Base-by-base conservation (phyloP, 2,329 filamentous ascomycete genomes). In the Macroventuria anomochaeta region DNA sequence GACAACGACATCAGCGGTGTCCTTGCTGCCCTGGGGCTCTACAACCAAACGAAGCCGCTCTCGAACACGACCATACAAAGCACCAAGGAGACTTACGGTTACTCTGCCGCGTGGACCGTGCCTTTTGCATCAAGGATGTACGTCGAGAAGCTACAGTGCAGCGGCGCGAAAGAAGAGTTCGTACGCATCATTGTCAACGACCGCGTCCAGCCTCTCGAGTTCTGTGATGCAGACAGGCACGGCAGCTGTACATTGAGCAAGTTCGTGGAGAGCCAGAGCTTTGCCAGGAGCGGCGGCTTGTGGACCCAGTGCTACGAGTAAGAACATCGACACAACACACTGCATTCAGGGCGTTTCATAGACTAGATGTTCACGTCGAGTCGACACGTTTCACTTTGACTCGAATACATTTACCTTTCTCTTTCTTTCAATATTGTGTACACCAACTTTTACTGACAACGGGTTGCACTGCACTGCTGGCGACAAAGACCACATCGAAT, bases 161-260 rank as follows among this genome's bases (percentile, higher is more conserved):
- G 70, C 2, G 77, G 69, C 12, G 72, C 76, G n/a, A 59, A 75
- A 1, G 85, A 91, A 67, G 89, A 95, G 72, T 79, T 88, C 46
- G 90, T 97, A 10, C 83, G 93, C 31, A 81, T 96, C 4, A 76
- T 97, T 54, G 79, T 97, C 29, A 96, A 97, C 74, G 91, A 96
- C 68, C 83, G 90, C 20, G 90, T 96, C 2, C 80, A 93, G 53
- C 85, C 86, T 10, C 74, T 96, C 50, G 77, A 83, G 61, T 86
- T 82, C 41, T 97, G 93, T 73, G 81, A 80, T 10, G 87, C 81
- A 3, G 91, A 96, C 74, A 66, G 74, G 41, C 73, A 87, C 44
- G 92, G 92, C 2, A 81, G 89, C 25, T 97, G 93, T 72, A 82
- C 70, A 57, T 70, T 96, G 55, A 77, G 79, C 57, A 82, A 80